Evolutionary conservation across 768 basidiomycete species (phyloP).

Genomic region (Saitozyma sp.): DNA sequence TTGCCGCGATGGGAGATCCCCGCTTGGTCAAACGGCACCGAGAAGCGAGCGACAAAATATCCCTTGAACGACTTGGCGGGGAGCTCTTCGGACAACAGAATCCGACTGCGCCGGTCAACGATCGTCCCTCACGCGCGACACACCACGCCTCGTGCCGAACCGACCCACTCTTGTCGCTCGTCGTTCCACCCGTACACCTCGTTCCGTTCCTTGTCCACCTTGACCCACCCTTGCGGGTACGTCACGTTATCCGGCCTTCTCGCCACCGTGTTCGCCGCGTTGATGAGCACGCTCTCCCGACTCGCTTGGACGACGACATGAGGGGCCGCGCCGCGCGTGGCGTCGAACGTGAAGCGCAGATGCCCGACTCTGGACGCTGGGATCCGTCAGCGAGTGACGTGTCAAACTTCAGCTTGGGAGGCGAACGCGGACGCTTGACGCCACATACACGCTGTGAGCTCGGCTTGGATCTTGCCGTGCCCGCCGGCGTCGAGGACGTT

Average conservation of each 20-base stretch:
- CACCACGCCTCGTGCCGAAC: slow-evolving; percentile 51
- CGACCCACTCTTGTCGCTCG: slow-evolving; percentile 71
- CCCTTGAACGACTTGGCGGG: slow-evolving; percentile 53
- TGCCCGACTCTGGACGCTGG: slow-evolving; percentile 75
- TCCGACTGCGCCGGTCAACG: slow-evolving; percentile 20
- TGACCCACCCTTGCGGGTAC: slow-evolving; percentile 61
- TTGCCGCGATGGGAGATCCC: slow-evolving; percentile 61
- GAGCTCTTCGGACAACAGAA: slow-evolving; percentile 33
- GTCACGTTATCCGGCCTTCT: slow-evolving; percentile 56
- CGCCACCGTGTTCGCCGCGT: slow-evolving; percentile 39
- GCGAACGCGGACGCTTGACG: slow-evolving; percentile 27
- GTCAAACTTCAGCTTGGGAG: neutral
- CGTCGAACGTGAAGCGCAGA: slow-evolving; percentile 66
- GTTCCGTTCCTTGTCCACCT: slow-evolving; percentile 54
- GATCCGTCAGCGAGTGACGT: neutral
- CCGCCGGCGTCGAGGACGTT: slow-evolving; percentile 65
- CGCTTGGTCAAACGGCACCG: slow-evolving; percentile 55
- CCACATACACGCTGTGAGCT: slow-evolving; percentile 12
- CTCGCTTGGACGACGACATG: slow-evolving; percentile 70
- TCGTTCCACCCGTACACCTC: slow-evolving; percentile 67
- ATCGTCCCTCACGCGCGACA: slow-evolving; percentile 48
- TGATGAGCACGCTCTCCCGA: slow-evolving; percentile 63
- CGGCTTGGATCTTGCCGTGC: slow-evolving; percentile 24
- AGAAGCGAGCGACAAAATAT: slow-evolving; percentile 57
- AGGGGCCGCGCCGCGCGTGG: slow-evolving; percentile 53